These are phyloP conservation scores for Candida verbasci DNA, from an alignment of 805 yeast genomes.

Conservation along the genomic window DNA sequence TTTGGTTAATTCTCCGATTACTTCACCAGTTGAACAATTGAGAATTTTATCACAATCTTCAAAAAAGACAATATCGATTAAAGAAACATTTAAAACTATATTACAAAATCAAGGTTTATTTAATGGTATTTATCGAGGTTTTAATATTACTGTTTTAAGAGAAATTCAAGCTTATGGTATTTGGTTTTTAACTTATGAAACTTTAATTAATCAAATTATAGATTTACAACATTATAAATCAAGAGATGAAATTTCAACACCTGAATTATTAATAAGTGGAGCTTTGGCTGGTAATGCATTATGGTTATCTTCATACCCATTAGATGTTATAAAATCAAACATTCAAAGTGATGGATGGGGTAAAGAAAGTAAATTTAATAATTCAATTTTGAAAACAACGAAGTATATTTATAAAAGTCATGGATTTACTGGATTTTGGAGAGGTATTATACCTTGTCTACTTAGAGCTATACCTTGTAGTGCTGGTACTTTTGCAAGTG, in stretches of 20 bases:
- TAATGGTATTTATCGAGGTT: constrained; percentile 53
- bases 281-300: constrained; percentile 67
- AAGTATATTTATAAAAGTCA: constrained; percentile 35
- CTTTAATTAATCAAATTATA: constrained; percentile 40
- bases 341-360: constrained; percentile 54
- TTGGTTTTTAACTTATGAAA: constrained; percentile 67
- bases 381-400: constrained; percentile 32
- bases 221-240: constrained; percentile 28
- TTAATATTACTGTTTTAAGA: constrained; percentile 48
- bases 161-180: constrained; percentile 74
- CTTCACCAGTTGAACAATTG: constrained; percentile 64
- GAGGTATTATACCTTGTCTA: constrained; percentile 57
- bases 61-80: constrained; percentile 16
- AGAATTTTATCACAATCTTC: constrained; percentile 59
- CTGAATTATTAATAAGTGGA: constrained; percentile 53
- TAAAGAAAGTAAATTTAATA: constrained; percentile 36
- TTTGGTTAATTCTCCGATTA: constrained; percentile 56
- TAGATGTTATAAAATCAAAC: constrained; percentile 49
- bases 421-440: constrained; percentile 56
- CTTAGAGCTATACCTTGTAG: constrained; percentile 61
- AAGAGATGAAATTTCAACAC: constrained; percentile 49
- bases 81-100: constrained; percentile 40
- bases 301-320: constrained; percentile 55
- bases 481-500: constrained; percentile 76
- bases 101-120: constrained; percentile 37